Evolutionary conservation across 176 grass and related monocot genomes (phyloP), one percentile per base, ranked within the genome.

Genomic region (Secale cereale): DNA sequence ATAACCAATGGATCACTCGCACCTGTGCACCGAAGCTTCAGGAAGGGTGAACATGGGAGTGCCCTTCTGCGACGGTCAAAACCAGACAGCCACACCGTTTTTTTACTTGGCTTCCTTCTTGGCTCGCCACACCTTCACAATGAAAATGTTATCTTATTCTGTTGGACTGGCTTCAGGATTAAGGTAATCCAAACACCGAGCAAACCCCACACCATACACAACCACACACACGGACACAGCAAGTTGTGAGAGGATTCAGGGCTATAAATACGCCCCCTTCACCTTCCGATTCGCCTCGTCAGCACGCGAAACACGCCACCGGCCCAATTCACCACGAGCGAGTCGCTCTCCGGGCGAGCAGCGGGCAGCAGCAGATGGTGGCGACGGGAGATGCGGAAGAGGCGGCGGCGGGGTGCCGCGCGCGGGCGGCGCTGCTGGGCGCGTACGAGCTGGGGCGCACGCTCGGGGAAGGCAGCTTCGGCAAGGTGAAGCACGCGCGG

Each of bases 391-490:
- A 14, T 26, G 60, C 20, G 52, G 52, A 56, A 4, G 52, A 0
- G 0, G 52, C 52, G 19, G 19, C 52, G 31, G 71, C 3, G 77
- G 79, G 27, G 17, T 61, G 57, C 76, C 35, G 61, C 22, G 27
- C 54, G 45, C 68, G 76, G 4, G 79, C 60, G 35, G 23, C 39
- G 78, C 60, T 92, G 59, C 85, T 94, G 65, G 91, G 87, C 8
- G 92, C 85, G 67, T 97, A 97, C 82, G 86, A 93, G 89, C 62
- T 97, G 4, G 92, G 95, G 1, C 80, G 85, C 40, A 93, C 90
- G 79, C 76, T 94, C 59, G 95, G 95, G 15, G 92, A 97, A 35
- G 95, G 95, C 22, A 94, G 79, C 89, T 97, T 97, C 85, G 95
- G 88, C 19, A 97, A 94, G 88, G 95, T 97, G 16, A 97, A 90